These are phyloP conservation scores for Starmerella apicola DNA, from an alignment of 805 yeast genomes.

Conservation along the genomic window DNA sequence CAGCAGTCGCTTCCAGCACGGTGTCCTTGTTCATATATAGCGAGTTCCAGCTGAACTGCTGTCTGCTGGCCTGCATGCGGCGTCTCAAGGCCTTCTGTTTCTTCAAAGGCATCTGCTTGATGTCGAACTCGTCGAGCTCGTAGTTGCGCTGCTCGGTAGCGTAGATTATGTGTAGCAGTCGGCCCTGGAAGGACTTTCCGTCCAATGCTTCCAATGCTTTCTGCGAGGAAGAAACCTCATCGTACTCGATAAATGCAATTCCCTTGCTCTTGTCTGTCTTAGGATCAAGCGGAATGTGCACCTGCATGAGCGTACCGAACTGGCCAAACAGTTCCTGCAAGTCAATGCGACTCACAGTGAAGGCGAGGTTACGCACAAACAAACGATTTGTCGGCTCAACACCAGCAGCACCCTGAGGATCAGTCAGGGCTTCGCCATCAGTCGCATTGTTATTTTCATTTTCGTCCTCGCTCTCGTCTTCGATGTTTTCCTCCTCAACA, in stretches of 20 bases:
- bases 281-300: conserved; percentile 83
- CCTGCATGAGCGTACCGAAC: conserved; percentile 72
- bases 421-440: no score
- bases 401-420: no score
- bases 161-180: conserved; percentile 78
- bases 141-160: conserved; percentile 75
- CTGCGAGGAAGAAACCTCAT: conserved; percentile 58
- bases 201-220: conserved; percentile 63
- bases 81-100: conserved; percentile 77
- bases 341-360: conserved; percentile 68
- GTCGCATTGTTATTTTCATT: conserved; percentile 40
- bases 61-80: conserved; percentile 71
- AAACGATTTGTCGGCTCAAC: conserved; percentile 65
- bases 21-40: conserved; percentile 84
- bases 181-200: conserved; percentile 85
- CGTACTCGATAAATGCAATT: conserved; percentile 71
- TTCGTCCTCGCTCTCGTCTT: conserved; percentile 18
- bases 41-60: conserved; percentile 91
- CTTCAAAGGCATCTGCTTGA: conserved; percentile 82
- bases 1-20: conserved; percentile 78
- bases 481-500: conserved; percentile 9
- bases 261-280: conserved; percentile 88
- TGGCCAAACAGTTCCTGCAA: conserved; percentile 48
- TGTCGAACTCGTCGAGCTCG: conserved; percentile 76
- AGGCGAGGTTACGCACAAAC: conserved; percentile 75